Evolutionary conservation across 495 filamentous ascomycete genomes (phyloP).

Genomic region (Podospora comata): DNA sequence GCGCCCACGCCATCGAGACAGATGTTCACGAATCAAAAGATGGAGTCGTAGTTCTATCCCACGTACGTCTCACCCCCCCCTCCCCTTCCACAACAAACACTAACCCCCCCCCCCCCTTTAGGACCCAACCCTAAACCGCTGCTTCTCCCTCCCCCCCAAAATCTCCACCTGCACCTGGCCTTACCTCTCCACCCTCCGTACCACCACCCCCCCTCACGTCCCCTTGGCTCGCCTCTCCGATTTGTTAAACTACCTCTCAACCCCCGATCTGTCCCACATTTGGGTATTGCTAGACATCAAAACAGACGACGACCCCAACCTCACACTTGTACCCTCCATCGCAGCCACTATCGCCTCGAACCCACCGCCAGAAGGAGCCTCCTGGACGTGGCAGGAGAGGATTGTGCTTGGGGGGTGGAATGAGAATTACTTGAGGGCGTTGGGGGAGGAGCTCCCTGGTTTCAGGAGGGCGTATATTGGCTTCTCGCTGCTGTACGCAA

Average conservation of each 20-base stretch:
- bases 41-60: constrained; percentile 78
- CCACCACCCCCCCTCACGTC: constrained; percentile 62
- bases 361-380: constrained; percentile 26
- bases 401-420: constrained; percentile 80
- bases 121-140: constrained; percentile 73
- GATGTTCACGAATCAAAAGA: constrained; percentile 83
- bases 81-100: not conserved
- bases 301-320: constrained; percentile 62
- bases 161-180: constrained; percentile 73
- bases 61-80: constrained; percentile 50
- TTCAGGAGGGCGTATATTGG: constrained; percentile 73
- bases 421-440: constrained; percentile 59
- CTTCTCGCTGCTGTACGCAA: constrained; percentile 64
- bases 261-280: constrained; percentile 63
- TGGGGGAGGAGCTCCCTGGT: constrained; percentile 57
- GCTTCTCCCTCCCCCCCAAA: constrained; percentile 67
- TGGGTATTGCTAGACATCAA: constrained; percentile 93
- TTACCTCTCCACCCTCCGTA: constrained; percentile 65
- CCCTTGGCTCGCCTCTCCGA: constrained; percentile 74
- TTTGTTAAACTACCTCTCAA: constrained; percentile 64
- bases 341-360: constrained; percentile 58
- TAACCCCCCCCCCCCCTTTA: constrained; percentile 35
- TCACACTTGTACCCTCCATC: constrained; percentile 63
- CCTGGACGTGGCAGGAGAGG: constrained; percentile 62
- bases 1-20: constrained; percentile 80